Evolutionary conservation across 331 rosid species (phyloP), one percentile per base, ranked within the genome.

Genomic region (Acacia pycnantha): DNA sequence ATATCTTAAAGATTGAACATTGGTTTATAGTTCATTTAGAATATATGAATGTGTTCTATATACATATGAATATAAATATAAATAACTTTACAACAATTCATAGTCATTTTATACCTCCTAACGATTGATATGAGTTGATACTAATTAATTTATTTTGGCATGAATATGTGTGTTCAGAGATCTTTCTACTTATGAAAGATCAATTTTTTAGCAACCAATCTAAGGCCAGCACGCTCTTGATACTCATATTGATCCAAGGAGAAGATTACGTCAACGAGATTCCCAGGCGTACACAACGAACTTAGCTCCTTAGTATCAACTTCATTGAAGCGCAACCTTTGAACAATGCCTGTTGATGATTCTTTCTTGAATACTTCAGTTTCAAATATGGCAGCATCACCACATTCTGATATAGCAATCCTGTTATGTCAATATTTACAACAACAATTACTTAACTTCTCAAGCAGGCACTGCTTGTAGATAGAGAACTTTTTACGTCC

Each of bases 291-390:
- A 83, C 91, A 88, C 86, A 96, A 78, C 51, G 89, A 65, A 61
- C 75, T 80, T 19, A 93, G 94, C 84, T 91, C 99, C 53, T 87
- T 87, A 16, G 94, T 89, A 41, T 94, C 97, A 41, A 82, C 90
- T 77, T 87, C 84, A 48, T 92, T 88, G 89, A 92, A 94, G 77
- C 82, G 84, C 22, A 91, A 84, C 82, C 88, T 85, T 51, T 92
- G 89, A 77, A 81, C 87, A 3, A 84, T 16, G 21, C 97, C 91
- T 46, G 95, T 88, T 43, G 90, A 88, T 53, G 90, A 70, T 75
- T 96, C 97, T 80, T 82, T 90, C 80, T 89, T 88, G 72, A 91
- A 91, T 80, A 96, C 94, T 89, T 93, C 94, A 11, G 99, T 90
- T 0, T 90, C 92, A 18, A 91, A 92, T 56, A 82, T 61, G 5